These are phyloP conservation scores for Stephania japonica DNA, from an alignment of 164 flowering plant species.

Conservation along the genomic window DNA sequence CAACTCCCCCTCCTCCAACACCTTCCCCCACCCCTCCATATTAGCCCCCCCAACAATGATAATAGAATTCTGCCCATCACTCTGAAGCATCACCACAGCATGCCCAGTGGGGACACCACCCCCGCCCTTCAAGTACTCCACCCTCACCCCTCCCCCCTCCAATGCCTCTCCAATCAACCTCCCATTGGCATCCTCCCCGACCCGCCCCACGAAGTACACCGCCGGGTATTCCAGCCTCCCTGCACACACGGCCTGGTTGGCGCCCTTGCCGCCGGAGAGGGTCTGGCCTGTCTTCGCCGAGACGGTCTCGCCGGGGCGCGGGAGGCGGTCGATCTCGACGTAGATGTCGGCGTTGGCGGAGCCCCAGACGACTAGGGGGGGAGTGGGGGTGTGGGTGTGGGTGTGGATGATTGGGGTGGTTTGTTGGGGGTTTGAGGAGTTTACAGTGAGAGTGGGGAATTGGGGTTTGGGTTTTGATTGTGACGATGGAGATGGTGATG, in stretches of 20 bases:
- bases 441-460: constrained; percentile 12
- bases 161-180: constrained; percentile 62
- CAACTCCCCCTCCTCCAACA: constrained; percentile 36
- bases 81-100: constrained; percentile 91
- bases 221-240: constrained; percentile 70
- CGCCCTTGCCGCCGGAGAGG: constrained; percentile 93
- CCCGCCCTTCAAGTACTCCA: constrained; percentile 44
- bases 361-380: constrained; percentile 82
- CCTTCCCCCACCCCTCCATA: constrained; percentile 70
- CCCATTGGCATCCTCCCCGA: constrained; percentile 84
- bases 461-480: constrained; percentile 4
- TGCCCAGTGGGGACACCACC: constrained; percentile 77
- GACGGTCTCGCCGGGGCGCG: constrained; percentile 76
- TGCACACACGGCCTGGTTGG: constrained; percentile 88
- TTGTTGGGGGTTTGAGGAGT: constrained; percentile 19
- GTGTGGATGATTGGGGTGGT: constrained; percentile 14
- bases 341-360: constrained; percentile 93
- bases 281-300: constrained; percentile 71
- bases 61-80: constrained; percentile 85
- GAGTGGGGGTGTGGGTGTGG: constrained; percentile 17
- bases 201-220: constrained; percentile 64
- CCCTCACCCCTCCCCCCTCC: constrained; percentile 49
- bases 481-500: constrained; percentile 2
- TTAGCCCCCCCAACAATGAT: constrained; percentile 96
- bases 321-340: constrained; percentile 74